Base-by-base conservation (phyloP, 2,329 filamentous ascomycete genomes). In the Plenodomus tracheiphilus region DNA sequence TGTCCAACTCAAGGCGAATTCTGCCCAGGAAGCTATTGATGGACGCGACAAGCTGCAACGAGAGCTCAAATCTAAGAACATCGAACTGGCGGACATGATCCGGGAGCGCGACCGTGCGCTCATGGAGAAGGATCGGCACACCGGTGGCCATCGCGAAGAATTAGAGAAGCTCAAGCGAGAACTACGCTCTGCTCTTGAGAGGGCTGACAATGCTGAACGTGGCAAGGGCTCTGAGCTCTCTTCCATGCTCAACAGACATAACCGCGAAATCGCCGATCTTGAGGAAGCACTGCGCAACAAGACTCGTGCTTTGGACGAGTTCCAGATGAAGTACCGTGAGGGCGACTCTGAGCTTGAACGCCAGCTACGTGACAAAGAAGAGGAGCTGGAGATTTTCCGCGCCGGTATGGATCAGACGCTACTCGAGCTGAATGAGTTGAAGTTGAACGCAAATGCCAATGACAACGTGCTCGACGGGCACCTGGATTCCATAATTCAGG, bases 21-120 rank as follows among this genome's bases (percentile, higher is more conserved):
- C 92, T 4, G 94, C 94, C 0, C 93, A 97, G 70, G 94, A 99
- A 76, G 94, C 94, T 1, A 96, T 97, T 56, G 94, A 97, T 48
- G 86, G 84, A 62, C 87, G 93, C 8, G 94, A 99, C 77, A 96
- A 95, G 78, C 81, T 99, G 43, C 91, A 97, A 77, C 88, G 93
- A 28, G 94, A 99, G 76, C 88, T 99, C 71, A 99, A 99, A 83
- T 97, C 93, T 22, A 99, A 99, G 83, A 99, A 99, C 69, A 79
- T 99, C n/a, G 94, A 99, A 73, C 77, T 99, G 53, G 94, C 94
- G 25, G 91, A 97, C 71, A 97, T 99, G 94, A 99, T 99, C 58
- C 85, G 94, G 37, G 94, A 99, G 77, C 84, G 94, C 61, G 94
- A 99, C 68, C 85, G 94, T 56, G 94, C 94, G 22, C 76, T 97